A percentile compares a stretch with the other conserved stretches of the same genome.
Conservation (phyloP, 371 early-diverging fungal genomes). For the Mortierella sp. region DNA sequence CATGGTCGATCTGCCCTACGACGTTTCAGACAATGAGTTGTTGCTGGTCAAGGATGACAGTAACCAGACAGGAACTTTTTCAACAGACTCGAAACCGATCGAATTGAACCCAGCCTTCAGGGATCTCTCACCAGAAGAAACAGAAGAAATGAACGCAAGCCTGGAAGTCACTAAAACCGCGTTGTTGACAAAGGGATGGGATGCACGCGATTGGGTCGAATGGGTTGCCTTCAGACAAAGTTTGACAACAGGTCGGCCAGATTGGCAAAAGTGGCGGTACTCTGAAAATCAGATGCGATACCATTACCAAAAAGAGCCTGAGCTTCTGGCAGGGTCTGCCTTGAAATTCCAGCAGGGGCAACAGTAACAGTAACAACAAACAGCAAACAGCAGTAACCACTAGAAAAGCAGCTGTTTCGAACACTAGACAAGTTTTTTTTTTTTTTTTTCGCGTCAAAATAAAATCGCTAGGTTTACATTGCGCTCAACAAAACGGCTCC, state of each 20-base stretch:
- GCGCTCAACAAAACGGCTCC: too few species aligned
- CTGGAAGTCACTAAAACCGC: conserved; percentile 33
- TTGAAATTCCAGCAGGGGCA: conserved; percentile 20
- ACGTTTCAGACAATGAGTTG: conserved; percentile 32
- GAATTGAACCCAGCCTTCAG: conserved; percentile 42
- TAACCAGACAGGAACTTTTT: conserved; percentile 32
- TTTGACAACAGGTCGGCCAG: conserved; percentile 24
- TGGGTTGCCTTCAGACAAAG: conserved; percentile 48
- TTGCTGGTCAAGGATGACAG: conserved; percentile 17
- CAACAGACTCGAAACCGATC: conserved; percentile 36
- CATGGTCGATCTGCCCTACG: conserved; percentile 51
- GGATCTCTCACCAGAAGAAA: conserved; percentile 11
- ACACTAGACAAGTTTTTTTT: background rate
- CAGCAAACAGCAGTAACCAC: background rate
- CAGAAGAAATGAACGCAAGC: conserved; percentile 20
- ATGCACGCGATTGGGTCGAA: conserved; percentile 42
- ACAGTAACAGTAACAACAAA: background rate
- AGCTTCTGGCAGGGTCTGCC: conserved; percentile 39
- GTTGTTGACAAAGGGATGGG: conserved; percentile 45
- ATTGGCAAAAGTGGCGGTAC: conserved; percentile 50
- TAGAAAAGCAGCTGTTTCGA: background rate
- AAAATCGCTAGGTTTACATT: background rate
- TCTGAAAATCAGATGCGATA: conserved; percentile 50
- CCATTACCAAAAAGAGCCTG: conserved; percentile 40
- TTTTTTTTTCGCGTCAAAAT: background rate